Evolutionary conservation across 108 stramenopile species (phyloP), one percentile per base, ranked within the genome.

Genomic region (Nitzschia inconspicua): DNA sequence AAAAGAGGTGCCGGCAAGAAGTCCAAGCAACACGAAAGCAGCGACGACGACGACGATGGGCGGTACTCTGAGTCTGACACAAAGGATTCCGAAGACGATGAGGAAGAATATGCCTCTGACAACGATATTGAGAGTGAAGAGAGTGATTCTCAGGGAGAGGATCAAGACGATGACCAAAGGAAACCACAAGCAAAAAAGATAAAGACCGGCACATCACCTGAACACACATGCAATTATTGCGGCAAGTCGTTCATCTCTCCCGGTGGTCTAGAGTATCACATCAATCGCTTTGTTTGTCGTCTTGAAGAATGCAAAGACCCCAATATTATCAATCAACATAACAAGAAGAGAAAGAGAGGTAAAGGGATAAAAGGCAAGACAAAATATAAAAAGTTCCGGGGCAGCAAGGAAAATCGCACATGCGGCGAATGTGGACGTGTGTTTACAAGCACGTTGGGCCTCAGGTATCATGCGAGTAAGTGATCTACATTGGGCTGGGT

Each of bases 381-480:
- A 20, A 44, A 55, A 25, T 60, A 30, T 16, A 54, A 55, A 42
- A 42, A 64, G 13, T 47, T 73, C 60, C 75, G 75, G 20, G 83
- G 78, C 3, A 39, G 39, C 1, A 18, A 41, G 27, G 59, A 61
- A 47, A 49, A 58, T 47, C 73, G 83, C 2, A 80, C 77, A 0
- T 85, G 83, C 47, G 79, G 77, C 10, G 10, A 64, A 20, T 85
- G 83, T 44, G 57, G 72, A 0, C 66, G 65, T 25, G 57, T 80
- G 1, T 85, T 80, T 54, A 68, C 75, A 16, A 76, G 60, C 32
- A 42, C 52, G 9, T 18, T 65, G n/a, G 83, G 83, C 0, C 31
- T 44, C 32, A 53, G 63, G 0, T 85, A 85, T 57, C 82, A 83
- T 57, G 30, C 67, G 16, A 23, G 64, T 62, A 59, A 58, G 70